phyloP scores from a whole-genome alignment of 2,329 filamentous ascomycete species.

The Aspergillus fischeri region DNA sequence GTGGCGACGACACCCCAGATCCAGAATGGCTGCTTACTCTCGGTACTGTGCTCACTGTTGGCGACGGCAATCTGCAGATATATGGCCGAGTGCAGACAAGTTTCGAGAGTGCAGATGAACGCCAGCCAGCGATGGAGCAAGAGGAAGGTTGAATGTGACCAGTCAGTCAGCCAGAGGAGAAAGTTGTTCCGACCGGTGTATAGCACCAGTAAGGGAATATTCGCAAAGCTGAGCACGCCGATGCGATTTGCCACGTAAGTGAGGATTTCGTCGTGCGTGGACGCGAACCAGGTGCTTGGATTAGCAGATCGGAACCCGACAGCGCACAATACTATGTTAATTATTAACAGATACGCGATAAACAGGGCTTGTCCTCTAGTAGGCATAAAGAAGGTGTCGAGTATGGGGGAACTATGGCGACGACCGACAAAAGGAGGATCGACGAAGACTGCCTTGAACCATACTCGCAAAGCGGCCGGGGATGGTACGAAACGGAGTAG shows the following conservation, averaged over 20 bases:
- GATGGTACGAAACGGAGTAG: neutral
- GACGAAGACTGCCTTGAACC: neutral
- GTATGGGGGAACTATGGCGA: neutral
- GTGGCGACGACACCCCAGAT: constrained; percentile 1
- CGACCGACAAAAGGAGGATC: neutral
- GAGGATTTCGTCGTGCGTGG: constrained; percentile 23
- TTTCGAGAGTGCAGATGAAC: constrained; percentile 19
- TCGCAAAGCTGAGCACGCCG: constrained; percentile 28
- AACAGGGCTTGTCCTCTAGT: constrained; percentile 1
- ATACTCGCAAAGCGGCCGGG: neutral
- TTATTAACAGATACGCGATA: neutral
- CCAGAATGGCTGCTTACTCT: neutral
- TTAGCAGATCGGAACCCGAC: neutral
- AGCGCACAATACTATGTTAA: constrained; percentile 1
- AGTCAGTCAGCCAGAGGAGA: constrained; percentile 36
- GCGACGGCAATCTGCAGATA: constrained; percentile 16
- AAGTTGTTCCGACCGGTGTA: constrained; percentile 37
- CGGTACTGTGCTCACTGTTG: neutral
- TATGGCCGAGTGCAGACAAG: constrained; percentile 18
- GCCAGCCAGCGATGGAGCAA: constrained; percentile 35
- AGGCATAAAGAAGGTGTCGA: constrained; percentile 2
- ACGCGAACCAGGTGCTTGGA: constrained; percentile 6
- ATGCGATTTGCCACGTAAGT: constrained; percentile 26
- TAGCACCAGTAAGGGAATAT: constrained; percentile 29
- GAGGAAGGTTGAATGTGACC: constrained; percentile 35